A percentile compares a stretch with the other conserved stretches of the same genome.
These are phyloP conservation scores for Coniochaeta sp. DNA, from an alignment of 2,329 filamentous ascomycete species.

Conservation along the genomic window DNA sequence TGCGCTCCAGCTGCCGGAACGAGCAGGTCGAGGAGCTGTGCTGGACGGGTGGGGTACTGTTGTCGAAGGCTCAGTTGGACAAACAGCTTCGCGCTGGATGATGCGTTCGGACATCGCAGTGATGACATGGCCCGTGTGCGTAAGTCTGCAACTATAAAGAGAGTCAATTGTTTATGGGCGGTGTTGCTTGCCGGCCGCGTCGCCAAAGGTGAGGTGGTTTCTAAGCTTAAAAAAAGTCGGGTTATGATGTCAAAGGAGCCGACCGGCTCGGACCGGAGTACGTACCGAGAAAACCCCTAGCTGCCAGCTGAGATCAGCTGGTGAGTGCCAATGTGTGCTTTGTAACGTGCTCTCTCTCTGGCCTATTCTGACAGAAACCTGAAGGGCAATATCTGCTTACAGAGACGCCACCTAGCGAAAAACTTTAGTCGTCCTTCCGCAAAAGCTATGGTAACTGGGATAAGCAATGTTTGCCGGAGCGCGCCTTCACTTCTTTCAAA, in stretches of 20 bases:
- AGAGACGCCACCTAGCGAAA: background rate
- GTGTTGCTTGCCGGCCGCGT: constrained; percentile 2
- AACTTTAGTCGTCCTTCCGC: background rate
- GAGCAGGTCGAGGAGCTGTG: constrained; percentile 1
- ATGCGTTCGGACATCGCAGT: background rate
- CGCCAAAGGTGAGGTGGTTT: constrained; percentile 3
- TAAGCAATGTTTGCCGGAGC: background rate
- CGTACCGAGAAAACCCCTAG: background rate
- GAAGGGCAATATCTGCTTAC: too few relatives aligned
- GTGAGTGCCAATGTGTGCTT: background rate
- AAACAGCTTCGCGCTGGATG: background rate
- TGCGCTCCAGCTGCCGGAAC: background rate
- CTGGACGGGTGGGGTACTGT: background rate
- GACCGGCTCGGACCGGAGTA: background rate
- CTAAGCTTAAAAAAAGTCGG: constrained; percentile 13
- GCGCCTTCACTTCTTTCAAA: constrained; percentile 25
- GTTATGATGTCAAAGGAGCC: constrained; percentile 14
- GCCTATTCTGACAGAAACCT: too few relatives aligned
- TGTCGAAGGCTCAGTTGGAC: background rate
- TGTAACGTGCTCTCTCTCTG: background rate
- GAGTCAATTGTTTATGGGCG: background rate
- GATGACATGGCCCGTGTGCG: background rate
- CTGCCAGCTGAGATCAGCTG: background rate
- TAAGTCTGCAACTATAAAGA: background rate
- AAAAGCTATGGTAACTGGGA: background rate